Base-by-base conservation (phyloP, 441 rosid species). In the Lepidium campestre region DNA sequence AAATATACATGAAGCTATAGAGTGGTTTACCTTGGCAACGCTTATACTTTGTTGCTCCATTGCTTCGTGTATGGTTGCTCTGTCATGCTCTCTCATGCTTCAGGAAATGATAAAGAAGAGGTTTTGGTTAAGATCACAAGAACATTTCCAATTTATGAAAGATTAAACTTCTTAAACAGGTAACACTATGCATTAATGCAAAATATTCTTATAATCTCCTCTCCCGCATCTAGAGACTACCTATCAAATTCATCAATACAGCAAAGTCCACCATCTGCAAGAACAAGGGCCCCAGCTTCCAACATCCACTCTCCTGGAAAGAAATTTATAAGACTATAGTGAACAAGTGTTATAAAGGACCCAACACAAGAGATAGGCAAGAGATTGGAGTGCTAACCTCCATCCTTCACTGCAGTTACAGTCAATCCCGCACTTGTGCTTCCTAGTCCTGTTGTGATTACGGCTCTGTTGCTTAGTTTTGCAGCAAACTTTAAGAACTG, bases 31-130 rank as follows among this genome's bases (percentile, higher is more conserved):
- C 97, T 94, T 91, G 25, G 98, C 99, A 63, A 94, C 84, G 63
- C 98, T 94, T 78, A 94, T 91, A 10, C 97, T 91, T 83, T 94
- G 99, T 81, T 94, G 99, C 82, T 94, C 99, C 99, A 94, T 94
- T 68, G 97, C 99, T 72, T 94, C 99, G 9, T 94, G 99, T 83
- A 94, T 94, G 47, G 97, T 88, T 67, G 97, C 98, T 71, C 98
- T 81, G 79, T 94, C 98, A 79, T 94, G 99, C 78, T 89, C 97
- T 77, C 90, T 88, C 98, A 91, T 91, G 77, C 96, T 94, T 85
- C 32, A 67, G 56, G 56, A 57, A 4, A 59, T n/a, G 4, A 44
- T 7, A 7, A 64, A 34, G 39, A 19, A 35, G 15, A 2, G 6
- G n/a, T 1, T 15, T 62, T 40, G 40, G 65, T 34, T 39, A 32